Conservation (phyloP, 179 eudicot species). For the Dionaea muscipula region DNA sequence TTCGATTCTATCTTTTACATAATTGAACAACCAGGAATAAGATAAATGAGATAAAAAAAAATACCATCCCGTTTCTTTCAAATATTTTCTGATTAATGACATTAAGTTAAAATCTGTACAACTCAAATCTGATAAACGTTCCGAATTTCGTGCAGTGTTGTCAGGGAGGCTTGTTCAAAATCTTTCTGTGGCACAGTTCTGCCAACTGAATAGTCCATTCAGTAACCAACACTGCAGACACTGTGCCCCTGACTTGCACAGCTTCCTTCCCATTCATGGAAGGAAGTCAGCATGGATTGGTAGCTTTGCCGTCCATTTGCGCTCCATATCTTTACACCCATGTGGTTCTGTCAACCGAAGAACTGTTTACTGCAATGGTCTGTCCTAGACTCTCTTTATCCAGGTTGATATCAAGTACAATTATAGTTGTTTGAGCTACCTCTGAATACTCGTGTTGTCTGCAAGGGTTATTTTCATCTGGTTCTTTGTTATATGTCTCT, state of each 20-base stretch:
- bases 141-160: slow-evolving; percentile 72
- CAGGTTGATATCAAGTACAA: slow-evolving; percentile 25
- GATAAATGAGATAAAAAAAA: no score
- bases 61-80: no score
- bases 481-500: slow-evolving; percentile 2
- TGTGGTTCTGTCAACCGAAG: slow-evolving; percentile 40
- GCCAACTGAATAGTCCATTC: slow-evolving; percentile 67
- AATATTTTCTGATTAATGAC: no score
- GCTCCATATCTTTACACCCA: slow-evolving; percentile 36
- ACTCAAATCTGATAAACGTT: slow-evolving; percentile 41
- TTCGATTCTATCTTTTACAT: no score
- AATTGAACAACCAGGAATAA: no score
- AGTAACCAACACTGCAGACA: slow-evolving; percentile 44
- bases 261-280: slow-evolving; percentile 56
- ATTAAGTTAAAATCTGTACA: not conserved
- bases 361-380: slow-evolving; percentile 83
- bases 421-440: slow-evolving; percentile 12
- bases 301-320: slow-evolving; percentile 55
- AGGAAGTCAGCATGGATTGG: slow-evolving; percentile 65
- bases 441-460: slow-evolving; percentile 1
- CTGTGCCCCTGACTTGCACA: slow-evolving; percentile 38
- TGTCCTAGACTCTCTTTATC: slow-evolving; percentile 61
- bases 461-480: not conserved
- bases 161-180: slow-evolving; percentile 82
- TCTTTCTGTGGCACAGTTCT: slow-evolving; percentile 56